Percentiles rank a stretch among this genome's conserved stretches.
These are phyloP conservation scores for Sabuloglossum arenarium DNA, from an alignment of 495 filamentous ascomycete species.

Conservation along the genomic window DNA sequence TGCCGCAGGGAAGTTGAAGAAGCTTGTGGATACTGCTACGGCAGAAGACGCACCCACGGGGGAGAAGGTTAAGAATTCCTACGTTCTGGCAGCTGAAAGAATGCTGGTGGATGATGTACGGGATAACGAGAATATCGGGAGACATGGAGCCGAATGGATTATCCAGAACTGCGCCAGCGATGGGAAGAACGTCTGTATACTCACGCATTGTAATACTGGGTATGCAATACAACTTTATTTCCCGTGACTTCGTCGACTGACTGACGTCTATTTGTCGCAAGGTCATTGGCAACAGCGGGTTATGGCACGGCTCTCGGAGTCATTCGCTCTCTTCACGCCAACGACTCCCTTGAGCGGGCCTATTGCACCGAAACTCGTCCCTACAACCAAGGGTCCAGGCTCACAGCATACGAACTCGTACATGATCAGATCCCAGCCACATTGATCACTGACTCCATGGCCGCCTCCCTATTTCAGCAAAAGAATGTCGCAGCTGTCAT, in stretches of 20 bases:
- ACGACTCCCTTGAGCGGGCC: conserved; percentile 44
- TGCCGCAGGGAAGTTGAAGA: conserved; percentile 61
- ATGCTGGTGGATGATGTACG: conserved; percentile 75
- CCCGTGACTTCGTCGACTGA: conserved; percentile 8
- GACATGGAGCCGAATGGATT: conserved; percentile 70
- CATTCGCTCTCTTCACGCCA: conserved; percentile 59
- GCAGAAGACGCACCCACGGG: conserved; percentile 20
- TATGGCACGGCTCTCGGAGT: conserved; percentile 92
- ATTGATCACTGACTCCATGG: conserved; percentile 93
- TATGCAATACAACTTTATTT: conserved; percentile 19
- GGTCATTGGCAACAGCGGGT: conserved; percentile 83
- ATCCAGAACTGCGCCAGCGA: conserved; percentile 17
- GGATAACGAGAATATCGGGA: conserved; percentile 72
- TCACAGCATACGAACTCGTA: conserved; percentile 90
- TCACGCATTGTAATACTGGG: conserved; percentile 97
- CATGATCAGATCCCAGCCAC: conserved; percentile 87
- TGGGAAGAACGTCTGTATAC: conserved; percentile 33
- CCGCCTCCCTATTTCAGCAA: conserved; percentile 49
- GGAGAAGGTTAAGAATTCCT: conserved; percentile 22
- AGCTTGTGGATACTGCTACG: conserved; percentile 23
- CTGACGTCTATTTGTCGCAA: conserved; percentile 12
- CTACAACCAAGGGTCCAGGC: conserved; percentile 89
- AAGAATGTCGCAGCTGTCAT: conserved; percentile 61
- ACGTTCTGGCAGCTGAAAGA: conserved; percentile 56
- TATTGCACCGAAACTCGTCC: conserved; percentile 95